Evolutionary conservation across 805 yeast species (phyloP).

Genomic region (Yamadazyma olivae): DNA sequence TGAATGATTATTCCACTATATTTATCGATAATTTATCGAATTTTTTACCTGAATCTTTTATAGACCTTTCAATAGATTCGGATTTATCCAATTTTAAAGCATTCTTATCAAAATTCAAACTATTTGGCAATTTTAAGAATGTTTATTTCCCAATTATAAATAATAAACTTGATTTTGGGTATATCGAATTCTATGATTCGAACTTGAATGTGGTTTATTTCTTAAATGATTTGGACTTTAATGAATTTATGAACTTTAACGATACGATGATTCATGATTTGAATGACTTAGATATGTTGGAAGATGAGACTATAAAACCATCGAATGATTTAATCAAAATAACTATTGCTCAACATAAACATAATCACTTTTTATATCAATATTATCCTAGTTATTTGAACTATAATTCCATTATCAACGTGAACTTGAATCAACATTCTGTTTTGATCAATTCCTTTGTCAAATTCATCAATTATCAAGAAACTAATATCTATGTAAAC

Average conservation of each 20-base stretch:
- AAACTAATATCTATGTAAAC: slow-evolving; percentile 70
- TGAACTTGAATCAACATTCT: slow-evolving; percentile 5
- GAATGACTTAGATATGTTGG: slow-evolving; percentile 4
- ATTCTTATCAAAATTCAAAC: slow-evolving; percentile 40
- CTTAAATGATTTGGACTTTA: slow-evolving; percentile 46
- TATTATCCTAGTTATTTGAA: slow-evolving; percentile 10
- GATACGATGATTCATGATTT: slow-evolving; percentile 1
- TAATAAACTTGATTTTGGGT: slow-evolving; percentile 44
- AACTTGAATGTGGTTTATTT: slow-evolving; percentile 49
- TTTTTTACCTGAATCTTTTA: slow-evolving; percentile 44
- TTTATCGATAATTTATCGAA: slow-evolving; percentile 46
- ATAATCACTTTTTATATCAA: slow-evolving; percentile 24
- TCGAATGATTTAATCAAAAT: slow-evolving; percentile 17
- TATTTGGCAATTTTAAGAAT: slow-evolving; percentile 43
- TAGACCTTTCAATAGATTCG: slow-evolving; percentile 31
- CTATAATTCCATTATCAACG: background rate
- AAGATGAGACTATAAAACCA: slow-evolving; percentile 17
- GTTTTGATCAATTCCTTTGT: slow-evolving; percentile 15
- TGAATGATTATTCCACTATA: slow-evolving; percentile 21
- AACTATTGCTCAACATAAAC: slow-evolving; percentile 36
- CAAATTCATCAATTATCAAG: slow-evolving; percentile 44
- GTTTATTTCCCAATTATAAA: slow-evolving; percentile 49
- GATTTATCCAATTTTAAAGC: slow-evolving; percentile 24
- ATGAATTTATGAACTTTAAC: slow-evolving; percentile 37
- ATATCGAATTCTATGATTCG: slow-evolving; percentile 48